Percentiles rank a stretch among this genome's conserved stretches.
Conservation (phyloP, 1,139 yeast genomes). For the Kodamaea sp. region DNA sequence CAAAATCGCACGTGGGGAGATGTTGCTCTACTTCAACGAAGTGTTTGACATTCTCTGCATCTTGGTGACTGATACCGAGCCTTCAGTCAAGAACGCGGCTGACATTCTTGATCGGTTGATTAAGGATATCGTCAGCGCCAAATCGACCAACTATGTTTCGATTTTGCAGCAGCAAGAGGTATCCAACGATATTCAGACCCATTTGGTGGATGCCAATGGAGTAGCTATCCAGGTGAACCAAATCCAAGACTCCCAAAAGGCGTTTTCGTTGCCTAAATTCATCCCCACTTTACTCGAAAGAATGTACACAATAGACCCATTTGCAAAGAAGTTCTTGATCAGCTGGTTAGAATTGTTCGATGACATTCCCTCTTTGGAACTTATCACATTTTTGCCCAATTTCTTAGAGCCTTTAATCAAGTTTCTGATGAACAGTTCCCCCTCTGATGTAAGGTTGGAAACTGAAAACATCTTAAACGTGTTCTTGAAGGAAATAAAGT, state of each 20-base stretch:
- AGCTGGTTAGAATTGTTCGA: constrained; percentile 91
- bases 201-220: constrained; percentile 53
- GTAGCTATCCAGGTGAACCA: constrained; percentile 62
- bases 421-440: constrained; percentile 75
- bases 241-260: constrained; percentile 63
- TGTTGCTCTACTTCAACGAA: constrained; percentile 86
- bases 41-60: constrained; percentile 90
- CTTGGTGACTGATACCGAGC: constrained; percentile 88
- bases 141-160: constrained; percentile 90
- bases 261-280: constrained; percentile 84
- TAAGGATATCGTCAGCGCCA: constrained; percentile 94
- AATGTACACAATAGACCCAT: constrained; percentile 89
- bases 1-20: constrained; percentile 95
- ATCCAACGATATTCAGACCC: constrained; percentile 42
- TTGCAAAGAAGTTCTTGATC: constrained; percentile 85
- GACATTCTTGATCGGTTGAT: constrained; percentile 87
- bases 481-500: constrained; percentile 76
- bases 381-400: constrained; percentile 84
- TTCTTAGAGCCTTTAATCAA: constrained; percentile 83
- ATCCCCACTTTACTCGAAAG: constrained; percentile 89
- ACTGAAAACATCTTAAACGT: constrained; percentile 77
- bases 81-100: constrained; percentile 94
- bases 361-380: constrained; percentile 88
- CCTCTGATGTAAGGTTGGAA: constrained; percentile 84
- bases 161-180: constrained; percentile 60